These are phyloP conservation scores for Monosporascus sp. DNA, from an alignment of 2,329 filamentous ascomycete genomes.

Conservation along the genomic window DNA sequence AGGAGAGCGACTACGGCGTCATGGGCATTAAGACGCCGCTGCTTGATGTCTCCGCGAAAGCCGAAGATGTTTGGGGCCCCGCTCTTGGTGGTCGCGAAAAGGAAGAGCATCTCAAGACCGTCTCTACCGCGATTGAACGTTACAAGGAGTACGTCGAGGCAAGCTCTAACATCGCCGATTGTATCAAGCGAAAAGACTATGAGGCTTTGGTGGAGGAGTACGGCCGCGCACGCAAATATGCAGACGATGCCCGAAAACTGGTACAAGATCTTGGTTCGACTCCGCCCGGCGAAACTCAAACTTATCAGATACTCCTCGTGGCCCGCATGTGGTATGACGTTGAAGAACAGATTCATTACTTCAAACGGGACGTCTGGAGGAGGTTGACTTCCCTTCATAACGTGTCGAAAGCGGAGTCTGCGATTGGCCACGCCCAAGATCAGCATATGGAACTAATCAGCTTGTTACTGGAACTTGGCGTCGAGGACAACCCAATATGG, in stretches of 20 bases:
- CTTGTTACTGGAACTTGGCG: slow-evolving; percentile 85
- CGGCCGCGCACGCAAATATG: slow-evolving; percentile 72
- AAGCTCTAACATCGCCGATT: slow-evolving; percentile 70
- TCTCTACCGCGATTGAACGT: slow-evolving; percentile 70
- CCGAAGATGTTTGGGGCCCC: slow-evolving; percentile 95
- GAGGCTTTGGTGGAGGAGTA: slow-evolving; percentile 85
- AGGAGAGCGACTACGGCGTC: slow-evolving; percentile 89
- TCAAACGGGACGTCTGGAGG: slow-evolving; percentile 89
- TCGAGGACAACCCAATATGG: slow-evolving; percentile 95
- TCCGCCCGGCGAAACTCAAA: slow-evolving; percentile 68
- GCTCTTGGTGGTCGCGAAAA: slow-evolving; percentile 87
- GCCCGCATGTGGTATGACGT: slow-evolving; percentile 95
- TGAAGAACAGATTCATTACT: slow-evolving; percentile 75
- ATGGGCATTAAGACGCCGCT: slow-evolving; percentile 83
- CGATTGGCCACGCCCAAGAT: slow-evolving; percentile 60
- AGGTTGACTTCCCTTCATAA: slow-evolving; percentile 66
- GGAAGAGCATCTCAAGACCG: slow-evolving; percentile 77
- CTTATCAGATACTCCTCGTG: slow-evolving; percentile 82
- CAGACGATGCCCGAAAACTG: slow-evolving; percentile 69
- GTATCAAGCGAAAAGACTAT: slow-evolving; percentile 87
- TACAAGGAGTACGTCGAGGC: slow-evolving; percentile 80
- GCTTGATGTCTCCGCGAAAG: slow-evolving; percentile 85
- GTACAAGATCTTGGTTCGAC: slow-evolving; percentile 50
- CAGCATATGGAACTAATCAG: slow-evolving; percentile 87
- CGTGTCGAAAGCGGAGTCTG: slow-evolving; percentile 44